Evolutionary conservation across 2,329 filamentous ascomycete species (phyloP).

Genomic region (Beauveria sp.): DNA sequence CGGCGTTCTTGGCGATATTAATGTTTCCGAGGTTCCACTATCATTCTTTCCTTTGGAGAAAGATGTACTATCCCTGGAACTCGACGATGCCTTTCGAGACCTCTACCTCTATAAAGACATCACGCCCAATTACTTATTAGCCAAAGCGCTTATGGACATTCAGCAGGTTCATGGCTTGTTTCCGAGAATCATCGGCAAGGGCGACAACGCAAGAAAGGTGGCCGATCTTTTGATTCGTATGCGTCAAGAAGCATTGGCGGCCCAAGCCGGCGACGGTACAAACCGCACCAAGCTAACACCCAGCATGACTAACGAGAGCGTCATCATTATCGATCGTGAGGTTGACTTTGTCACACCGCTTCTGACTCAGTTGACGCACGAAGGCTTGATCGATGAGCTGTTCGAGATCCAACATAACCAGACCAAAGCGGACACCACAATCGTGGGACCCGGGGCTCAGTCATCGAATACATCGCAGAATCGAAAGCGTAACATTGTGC

Average conservation of each 20-base stretch:
- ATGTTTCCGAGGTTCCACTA: constrained; percentile 76
- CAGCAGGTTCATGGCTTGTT: constrained; percentile 90
- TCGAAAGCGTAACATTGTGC: constrained; percentile 76
- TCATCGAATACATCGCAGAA: constrained; percentile 48
- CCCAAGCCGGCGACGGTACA: constrained; percentile 60
- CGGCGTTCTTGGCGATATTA: constrained; percentile 87
- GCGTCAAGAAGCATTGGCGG: constrained; percentile 79
- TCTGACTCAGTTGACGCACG: constrained; percentile 92
- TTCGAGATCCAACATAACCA: constrained; percentile 90
- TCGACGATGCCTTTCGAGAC: constrained; percentile 80
- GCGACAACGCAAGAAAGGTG: constrained; percentile 83
- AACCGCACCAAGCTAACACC: constrained; percentile 65
- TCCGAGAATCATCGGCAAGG: constrained; percentile 89
- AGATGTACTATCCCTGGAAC: constrained; percentile 83
- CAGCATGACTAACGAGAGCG: constrained; percentile 78
- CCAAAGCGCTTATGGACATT: constrained; percentile 87
- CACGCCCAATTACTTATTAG: constrained; percentile 80
- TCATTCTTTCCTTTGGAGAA: constrained; percentile 88
- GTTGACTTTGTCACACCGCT: constrained; percentile 88
- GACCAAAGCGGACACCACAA: constrained; percentile 82
- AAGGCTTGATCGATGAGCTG: constrained; percentile 89
- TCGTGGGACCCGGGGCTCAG: constrained; percentile 68
- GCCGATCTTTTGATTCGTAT: constrained; percentile 83
- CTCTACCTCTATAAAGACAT: constrained; percentile 87
- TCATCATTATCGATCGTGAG: constrained; percentile 92